Conservation (phyloP, 495 filamentous ascomycete species). For the Darksidea phi region DNA sequence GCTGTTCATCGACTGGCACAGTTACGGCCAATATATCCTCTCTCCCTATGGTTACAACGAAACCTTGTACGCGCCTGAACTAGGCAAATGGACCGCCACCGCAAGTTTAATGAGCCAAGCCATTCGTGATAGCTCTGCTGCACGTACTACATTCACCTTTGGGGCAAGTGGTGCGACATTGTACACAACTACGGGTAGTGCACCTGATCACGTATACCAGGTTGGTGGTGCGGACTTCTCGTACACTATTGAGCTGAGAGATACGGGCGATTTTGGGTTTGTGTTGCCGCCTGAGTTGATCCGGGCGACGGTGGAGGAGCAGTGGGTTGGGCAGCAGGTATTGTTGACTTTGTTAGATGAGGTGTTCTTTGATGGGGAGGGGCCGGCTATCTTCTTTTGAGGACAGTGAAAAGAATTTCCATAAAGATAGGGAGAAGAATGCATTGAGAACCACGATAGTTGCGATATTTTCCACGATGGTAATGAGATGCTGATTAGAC, state of each 20-base stretch:
- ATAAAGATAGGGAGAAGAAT: no score
- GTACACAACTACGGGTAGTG: slow-evolving; percentile 56
- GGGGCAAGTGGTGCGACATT: slow-evolving; percentile 58
- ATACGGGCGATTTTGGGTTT: slow-evolving; percentile 53
- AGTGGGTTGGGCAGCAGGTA: slow-evolving; percentile 52
- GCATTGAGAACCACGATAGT: no score
- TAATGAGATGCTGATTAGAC: no score
- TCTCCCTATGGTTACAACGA: slow-evolving; percentile 50
- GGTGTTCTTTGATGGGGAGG: slow-evolving; percentile 18
- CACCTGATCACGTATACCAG: slow-evolving; percentile 55
- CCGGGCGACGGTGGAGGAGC: slow-evolving; percentile 50
- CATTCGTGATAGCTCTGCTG: slow-evolving; percentile 28
- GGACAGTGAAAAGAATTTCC: no score
- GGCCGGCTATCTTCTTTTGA: slow-evolving; percentile 13
- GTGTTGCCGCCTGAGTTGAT: slow-evolving; percentile 58
- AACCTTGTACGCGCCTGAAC: slow-evolving; percentile 43
- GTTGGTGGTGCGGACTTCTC: slow-evolving; percentile 52
- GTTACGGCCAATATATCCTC: slow-evolving; percentile 54
- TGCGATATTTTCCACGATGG: no score
- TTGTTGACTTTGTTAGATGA: slow-evolving; percentile 14
- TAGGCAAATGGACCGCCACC: slow-evolving; percentile 21
- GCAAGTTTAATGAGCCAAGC: background rate
- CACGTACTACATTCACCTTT: slow-evolving; percentile 42
- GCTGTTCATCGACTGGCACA: slow-evolving; percentile 61
- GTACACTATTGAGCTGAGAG: slow-evolving; percentile 57